Conservation (phyloP, 345 rosid species). For the Citrus sinensis region DNA sequence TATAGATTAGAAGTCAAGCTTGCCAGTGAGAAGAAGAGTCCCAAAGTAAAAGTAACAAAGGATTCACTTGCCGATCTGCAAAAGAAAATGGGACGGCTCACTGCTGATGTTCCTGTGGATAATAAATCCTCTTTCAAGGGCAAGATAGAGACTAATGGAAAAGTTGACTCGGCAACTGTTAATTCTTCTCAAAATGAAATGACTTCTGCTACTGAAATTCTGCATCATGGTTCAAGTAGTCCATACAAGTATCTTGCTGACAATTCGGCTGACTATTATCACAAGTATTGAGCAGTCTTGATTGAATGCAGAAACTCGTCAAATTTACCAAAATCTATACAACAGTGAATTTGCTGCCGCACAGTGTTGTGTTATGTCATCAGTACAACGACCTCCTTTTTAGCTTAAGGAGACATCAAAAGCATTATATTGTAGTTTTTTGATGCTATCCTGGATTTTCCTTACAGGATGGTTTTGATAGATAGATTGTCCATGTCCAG, state of each 20-base stretch:
- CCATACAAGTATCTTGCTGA: constrained; percentile 4
- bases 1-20: constrained; percentile 70
- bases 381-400: neutral
- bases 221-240: constrained; percentile 9
- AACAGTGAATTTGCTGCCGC: neutral
- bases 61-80: constrained; percentile 73
- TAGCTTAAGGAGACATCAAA: neutral
- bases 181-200: constrained; percentile 12
- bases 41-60: constrained; percentile 49
- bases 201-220: constrained; percentile 5
- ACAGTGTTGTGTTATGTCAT: neutral
- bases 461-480: neutral
- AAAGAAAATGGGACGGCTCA: constrained; percentile 80
- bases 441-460: neutral
- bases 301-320: neutral
- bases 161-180: constrained; percentile 13
- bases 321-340: neutral
- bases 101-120: constrained; percentile 56
- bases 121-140: constrained; percentile 35
- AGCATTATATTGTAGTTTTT: neutral
- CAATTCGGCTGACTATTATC: neutral
- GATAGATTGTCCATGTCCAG: constrained; percentile 9
- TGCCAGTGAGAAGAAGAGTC: constrained; percentile 57
- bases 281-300: constrained; percentile 10
- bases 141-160: constrained; percentile 22